These are phyloP conservation scores for Platanthera zijinensis DNA, from an alignment of 106 monocot genomes.

Conservation along the genomic window DNA sequence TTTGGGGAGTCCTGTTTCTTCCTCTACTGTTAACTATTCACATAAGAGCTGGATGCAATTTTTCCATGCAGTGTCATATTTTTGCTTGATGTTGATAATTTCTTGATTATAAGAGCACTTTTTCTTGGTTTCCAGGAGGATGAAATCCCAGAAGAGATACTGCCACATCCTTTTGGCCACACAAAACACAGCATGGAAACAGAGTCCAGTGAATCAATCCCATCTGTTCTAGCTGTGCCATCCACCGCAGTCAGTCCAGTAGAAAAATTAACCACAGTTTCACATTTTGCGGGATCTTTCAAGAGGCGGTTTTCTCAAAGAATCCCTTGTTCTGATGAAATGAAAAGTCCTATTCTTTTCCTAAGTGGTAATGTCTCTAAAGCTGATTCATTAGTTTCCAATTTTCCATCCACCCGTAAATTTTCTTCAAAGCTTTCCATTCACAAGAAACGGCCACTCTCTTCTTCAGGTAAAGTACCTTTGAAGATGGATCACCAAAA, in stretches of 20 bases:
- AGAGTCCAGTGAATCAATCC: not conserved
- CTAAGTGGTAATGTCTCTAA: not conserved
- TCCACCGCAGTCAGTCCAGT: not conserved
- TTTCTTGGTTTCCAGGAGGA: conserved; percentile 34
- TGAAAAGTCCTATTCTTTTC: conserved; percentile 23
- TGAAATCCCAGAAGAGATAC: conserved; percentile 48
- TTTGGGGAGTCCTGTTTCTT: not conserved
- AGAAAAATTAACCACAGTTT: conserved; percentile 22
- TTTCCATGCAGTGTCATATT: not conserved
- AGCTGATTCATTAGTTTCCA: conserved; percentile 8
- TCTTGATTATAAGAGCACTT: not conserved
- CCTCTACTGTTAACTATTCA: not conserved
- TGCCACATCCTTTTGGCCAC: conserved; percentile 50
- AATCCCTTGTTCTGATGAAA: conserved; percentile 7
- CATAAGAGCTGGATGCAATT: not conserved
- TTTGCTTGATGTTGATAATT: not conserved
- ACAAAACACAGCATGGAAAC: conserved; percentile 8
- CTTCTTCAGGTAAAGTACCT: conserved; percentile 8
- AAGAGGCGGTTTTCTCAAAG: conserved; percentile 35
- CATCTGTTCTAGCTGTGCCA: not conserved
- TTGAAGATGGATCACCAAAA: not conserved
- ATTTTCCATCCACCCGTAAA: conserved; percentile 14
- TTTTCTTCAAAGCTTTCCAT: conserved; percentile 8
- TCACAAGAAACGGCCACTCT: conserved; percentile 13
- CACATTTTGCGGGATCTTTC: conserved; percentile 52